These are phyloP conservation scores for Didymella sp. DNA, from an alignment of 2,329 filamentous ascomycete species.

Conservation along the genomic window DNA sequence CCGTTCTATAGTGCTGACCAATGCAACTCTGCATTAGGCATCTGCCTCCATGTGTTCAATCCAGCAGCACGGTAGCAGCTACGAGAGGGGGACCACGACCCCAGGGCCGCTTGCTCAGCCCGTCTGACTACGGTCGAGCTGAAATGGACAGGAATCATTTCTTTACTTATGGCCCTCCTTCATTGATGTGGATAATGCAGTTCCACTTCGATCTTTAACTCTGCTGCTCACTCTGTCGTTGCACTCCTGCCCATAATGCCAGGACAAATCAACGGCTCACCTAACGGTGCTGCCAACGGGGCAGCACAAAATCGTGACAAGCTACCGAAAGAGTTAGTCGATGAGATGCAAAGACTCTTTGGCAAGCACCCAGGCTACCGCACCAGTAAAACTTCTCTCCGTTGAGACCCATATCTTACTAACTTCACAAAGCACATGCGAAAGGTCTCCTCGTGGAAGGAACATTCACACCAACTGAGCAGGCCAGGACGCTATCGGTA, in stretches of 20 bases:
- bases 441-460: constrained; percentile 21
- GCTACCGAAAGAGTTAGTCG: constrained; percentile 15
- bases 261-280: background rate
- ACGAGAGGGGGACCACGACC: background rate
- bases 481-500: constrained; percentile 9
- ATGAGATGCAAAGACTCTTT: constrained; percentile 19
- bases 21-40: background rate
- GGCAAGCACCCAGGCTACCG: constrained; percentile 15
- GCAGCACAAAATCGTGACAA: background rate
- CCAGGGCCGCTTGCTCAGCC: background rate
- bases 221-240: background rate
- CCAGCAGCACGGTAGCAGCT: background rate
- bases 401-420: background rate
- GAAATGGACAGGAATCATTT: background rate
- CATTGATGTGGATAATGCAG: background rate
- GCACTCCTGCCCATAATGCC: background rate
- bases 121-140: background rate
- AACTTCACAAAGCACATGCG: constrained; percentile 9
- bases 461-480: constrained; percentile 14
- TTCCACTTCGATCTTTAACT: too few species aligned
- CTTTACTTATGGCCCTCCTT: background rate
- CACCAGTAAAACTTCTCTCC: constrained; percentile 2
- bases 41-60: background rate
- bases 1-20: background rate
- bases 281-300: background rate